phyloP scores from a whole-genome alignment of 139 green algal genomes.

The Deuterostichococcus epilithicus region DNA sequence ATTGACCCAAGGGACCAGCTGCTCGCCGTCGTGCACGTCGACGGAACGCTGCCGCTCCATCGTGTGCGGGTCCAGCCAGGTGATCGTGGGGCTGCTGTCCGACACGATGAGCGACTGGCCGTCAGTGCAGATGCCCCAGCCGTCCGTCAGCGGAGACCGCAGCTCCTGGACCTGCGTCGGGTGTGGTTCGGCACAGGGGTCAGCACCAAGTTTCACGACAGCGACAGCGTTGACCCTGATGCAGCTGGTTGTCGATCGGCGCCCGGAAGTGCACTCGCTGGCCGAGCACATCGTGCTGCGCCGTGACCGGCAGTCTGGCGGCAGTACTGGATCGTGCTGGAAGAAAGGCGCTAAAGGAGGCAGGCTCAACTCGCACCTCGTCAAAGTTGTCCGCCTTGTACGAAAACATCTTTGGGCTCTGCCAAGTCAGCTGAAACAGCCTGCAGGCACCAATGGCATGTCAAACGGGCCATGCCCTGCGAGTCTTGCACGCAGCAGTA shows the following conservation, averaged over 20 bases:
- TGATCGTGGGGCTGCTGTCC: slow-evolving; percentile 61
- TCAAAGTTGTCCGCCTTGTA: slow-evolving; percentile 38
- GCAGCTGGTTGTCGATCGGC: no score
- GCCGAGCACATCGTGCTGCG: no score
- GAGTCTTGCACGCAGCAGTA: background rate
- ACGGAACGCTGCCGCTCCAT: slow-evolving; percentile 21
- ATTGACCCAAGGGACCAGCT: slow-evolving; percentile 49
- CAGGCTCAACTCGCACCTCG: no score
- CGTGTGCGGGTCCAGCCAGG: slow-evolving; percentile 56
- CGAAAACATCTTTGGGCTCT: slow-evolving; percentile 21
- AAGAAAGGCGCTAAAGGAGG: no score
- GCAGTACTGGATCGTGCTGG: no score
- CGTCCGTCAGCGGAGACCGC: slow-evolving; percentile 64
- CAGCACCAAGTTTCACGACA: background rate
- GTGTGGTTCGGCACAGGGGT: background rate
- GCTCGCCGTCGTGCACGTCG: slow-evolving; percentile 22
- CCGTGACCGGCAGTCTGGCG: no score
- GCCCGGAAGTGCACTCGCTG: no score
- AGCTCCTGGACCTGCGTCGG: background rate
- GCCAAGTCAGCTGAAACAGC: slow-evolving; percentile 79
- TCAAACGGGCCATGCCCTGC: background rate
- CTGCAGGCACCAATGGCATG: slow-evolving; percentile 9
- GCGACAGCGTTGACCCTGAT: no score
- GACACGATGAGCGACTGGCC: slow-evolving; percentile 58
- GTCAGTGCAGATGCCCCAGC: slow-evolving; percentile 80